These are phyloP conservation scores for Tuber brumale DNA, from an alignment of 495 filamentous ascomycete genomes.

Conservation along the genomic window DNA sequence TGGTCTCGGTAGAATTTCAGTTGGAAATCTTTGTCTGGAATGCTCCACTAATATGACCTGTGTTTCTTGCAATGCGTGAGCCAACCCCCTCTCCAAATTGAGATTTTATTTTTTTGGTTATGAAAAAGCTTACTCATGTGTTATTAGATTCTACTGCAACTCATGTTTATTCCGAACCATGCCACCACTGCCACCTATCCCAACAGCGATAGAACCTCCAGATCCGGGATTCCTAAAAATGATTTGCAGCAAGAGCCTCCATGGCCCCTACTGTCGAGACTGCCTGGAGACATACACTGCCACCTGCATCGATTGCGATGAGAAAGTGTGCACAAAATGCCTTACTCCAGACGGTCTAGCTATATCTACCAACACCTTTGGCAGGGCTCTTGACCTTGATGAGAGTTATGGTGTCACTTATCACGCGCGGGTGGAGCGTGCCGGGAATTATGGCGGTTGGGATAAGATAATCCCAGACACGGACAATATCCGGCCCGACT, in stretches of 20 bases:
- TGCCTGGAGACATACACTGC: constrained; percentile 18
- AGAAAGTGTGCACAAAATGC: constrained; percentile 11
- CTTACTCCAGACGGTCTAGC: constrained; percentile 16
- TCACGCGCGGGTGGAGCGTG: constrained; percentile 17
- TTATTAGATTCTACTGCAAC: constrained; percentile 21
- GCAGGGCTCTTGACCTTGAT: constrained; percentile 10
- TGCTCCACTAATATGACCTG: constrained; percentile 34
- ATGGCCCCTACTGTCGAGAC: constrained; percentile 20
- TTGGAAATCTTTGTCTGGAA: constrained; percentile 32
- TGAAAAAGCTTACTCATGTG: background rate
- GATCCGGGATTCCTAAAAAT: constrained; percentile 15
- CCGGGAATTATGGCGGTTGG: constrained; percentile 15
- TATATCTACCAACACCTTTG: constrained; percentile 23
- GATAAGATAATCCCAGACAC: background rate
- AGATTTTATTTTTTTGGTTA: too few species aligned
- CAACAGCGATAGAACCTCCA: constrained; percentile 8
- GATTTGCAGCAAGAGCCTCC: constrained; percentile 9
- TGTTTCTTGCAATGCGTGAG: constrained; percentile 27
- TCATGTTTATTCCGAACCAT: constrained; percentile 11
- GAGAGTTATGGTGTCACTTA: constrained; percentile 14
- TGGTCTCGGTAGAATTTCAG: constrained; percentile 20
- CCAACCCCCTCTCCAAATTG: background rate
- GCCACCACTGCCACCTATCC: constrained; percentile 2
- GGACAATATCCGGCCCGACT: background rate
- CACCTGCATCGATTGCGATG: constrained; percentile 15